Evolutionary conservation across 2,329 filamentous ascomycete species (phyloP).

Genomic region (Trichoderma endophyticum): DNA sequence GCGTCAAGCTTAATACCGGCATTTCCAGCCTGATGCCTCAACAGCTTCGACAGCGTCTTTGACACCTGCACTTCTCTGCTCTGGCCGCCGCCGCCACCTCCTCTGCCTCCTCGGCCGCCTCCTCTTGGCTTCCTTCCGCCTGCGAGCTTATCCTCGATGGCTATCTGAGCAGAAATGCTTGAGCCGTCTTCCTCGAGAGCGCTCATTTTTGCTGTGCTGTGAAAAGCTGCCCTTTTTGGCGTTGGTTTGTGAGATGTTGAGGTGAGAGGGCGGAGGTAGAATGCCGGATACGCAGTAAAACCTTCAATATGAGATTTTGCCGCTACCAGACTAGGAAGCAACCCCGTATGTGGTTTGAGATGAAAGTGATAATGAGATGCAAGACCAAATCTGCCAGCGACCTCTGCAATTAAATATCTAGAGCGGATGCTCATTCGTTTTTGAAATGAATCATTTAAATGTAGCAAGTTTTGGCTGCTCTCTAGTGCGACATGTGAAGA

Average conservation of each 20-base stretch:
- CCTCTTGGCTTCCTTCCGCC: slow-evolving; percentile 27
- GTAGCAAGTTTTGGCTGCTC: not conserved
- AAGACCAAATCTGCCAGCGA: not conserved
- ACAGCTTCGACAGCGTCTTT: slow-evolving; percentile 51
- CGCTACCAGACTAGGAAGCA: not conserved
- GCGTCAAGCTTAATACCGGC: slow-evolving; percentile 56
- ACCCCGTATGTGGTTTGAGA: not conserved
- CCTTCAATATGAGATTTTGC: not conserved
- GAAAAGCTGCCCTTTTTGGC: not conserved
- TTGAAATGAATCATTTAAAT: not conserved
- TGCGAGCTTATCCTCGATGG: slow-evolving; percentile 25
- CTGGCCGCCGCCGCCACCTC: slow-evolving; percentile 31
- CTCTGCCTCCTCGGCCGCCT: slow-evolving; percentile 30
- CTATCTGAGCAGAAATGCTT: slow-evolving; percentile 17
- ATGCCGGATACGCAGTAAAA: not conserved
- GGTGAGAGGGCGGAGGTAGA: not conserved
- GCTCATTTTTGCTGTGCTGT: not conserved
- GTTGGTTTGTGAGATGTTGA: not conserved
- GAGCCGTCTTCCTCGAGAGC: slow-evolving; percentile 10
- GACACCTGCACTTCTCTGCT: slow-evolving; percentile 50
- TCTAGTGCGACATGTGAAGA: not conserved
- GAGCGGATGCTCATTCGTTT: not conserved
- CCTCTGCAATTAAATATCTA: not conserved
- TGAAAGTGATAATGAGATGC: not conserved
- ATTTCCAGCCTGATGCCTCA: slow-evolving; percentile 55